Conservation (phyloP, 2,329 filamentous ascomycete species). For the Fusarium coicis region DNA sequence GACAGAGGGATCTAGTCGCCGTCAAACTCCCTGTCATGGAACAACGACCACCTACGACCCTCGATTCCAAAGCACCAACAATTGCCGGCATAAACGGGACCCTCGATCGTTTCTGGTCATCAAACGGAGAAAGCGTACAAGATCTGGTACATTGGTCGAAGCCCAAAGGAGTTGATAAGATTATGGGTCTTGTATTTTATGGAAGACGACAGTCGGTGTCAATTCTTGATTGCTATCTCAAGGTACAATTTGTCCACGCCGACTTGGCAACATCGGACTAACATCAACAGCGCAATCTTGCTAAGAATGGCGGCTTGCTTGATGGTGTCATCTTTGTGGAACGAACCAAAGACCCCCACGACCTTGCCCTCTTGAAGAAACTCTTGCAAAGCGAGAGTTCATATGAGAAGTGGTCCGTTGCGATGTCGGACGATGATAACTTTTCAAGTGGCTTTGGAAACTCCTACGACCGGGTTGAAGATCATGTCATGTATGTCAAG, state of each 20-base stretch:
- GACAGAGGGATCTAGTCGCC: conserved; percentile 24
- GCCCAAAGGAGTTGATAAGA: conserved; percentile 41
- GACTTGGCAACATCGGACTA: not conserved
- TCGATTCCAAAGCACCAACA: not conserved
- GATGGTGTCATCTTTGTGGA: conserved; percentile 58
- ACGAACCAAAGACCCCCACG: conserved; percentile 52
- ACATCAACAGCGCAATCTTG: conserved; percentile 53
- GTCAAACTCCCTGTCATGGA: conserved; percentile 20
- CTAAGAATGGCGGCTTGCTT: conserved; percentile 56
- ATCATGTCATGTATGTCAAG: conserved; percentile 56
- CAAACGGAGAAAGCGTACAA: conserved; percentile 28
- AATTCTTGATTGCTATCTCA: conserved; percentile 59
- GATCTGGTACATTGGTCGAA: conserved; percentile 34
- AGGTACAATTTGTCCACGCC: conserved; percentile 41
- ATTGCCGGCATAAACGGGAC: not conserved
- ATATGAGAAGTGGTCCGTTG: conserved; percentile 53
- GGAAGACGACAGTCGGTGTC: conserved; percentile 57
- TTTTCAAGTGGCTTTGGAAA: conserved; percentile 48
- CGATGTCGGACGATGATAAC: conserved; percentile 46
- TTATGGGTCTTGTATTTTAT: conserved; percentile 60
- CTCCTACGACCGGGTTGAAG: conserved; percentile 58
- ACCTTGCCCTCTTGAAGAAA: conserved; percentile 53
- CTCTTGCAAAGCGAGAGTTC: conserved; percentile 50
- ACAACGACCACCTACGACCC: not conserved
- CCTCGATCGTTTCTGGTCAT: conserved; percentile 40